Conservation (phyloP, 2,329 filamentous ascomycete genomes). For the Lasiodiplodia gonubiensis region DNA sequence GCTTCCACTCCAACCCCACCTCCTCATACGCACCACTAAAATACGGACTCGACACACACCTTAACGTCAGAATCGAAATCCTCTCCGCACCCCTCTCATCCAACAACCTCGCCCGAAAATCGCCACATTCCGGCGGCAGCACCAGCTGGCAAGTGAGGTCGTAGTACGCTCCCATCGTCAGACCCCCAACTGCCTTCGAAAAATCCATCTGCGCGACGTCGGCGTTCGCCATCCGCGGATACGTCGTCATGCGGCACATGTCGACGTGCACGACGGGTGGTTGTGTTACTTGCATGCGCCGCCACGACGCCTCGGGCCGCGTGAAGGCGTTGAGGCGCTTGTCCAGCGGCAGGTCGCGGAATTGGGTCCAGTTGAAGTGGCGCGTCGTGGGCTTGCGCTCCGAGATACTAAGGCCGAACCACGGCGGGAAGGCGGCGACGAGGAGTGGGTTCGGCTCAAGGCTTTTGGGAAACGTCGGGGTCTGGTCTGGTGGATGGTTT, state of each 20-base stretch:
- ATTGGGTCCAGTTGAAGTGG: too few relatives aligned
- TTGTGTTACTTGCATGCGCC: neutral
- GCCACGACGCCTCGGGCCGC: neutral
- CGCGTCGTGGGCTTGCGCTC: too few relatives aligned
- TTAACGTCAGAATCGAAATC: too few relatives aligned
- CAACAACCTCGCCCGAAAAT: too few relatives aligned
- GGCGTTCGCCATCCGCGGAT: too few relatives aligned
- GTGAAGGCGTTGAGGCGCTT: neutral
- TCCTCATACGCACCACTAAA: neutral
- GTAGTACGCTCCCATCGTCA: neutral
- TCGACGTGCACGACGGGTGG: neutral
- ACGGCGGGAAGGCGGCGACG: neutral
- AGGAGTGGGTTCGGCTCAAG: neutral
- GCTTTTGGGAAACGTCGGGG: neutral
- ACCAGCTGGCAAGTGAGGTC: neutral
- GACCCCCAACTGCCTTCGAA: too few relatives aligned
- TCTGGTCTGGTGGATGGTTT: too few relatives aligned
- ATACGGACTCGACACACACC: neutral
- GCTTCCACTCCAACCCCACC: too few relatives aligned
- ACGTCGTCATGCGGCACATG: too few relatives aligned
- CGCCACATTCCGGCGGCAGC: neutral
- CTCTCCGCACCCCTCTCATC: too few relatives aligned
- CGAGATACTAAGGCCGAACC: neutral
- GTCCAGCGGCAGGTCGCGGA: too few relatives aligned
- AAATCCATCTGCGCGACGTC: too few relatives aligned